Base-by-base conservation (phyloP, 192 early-diverging fungal genomes). In the Coemansia umbellata region DNA sequence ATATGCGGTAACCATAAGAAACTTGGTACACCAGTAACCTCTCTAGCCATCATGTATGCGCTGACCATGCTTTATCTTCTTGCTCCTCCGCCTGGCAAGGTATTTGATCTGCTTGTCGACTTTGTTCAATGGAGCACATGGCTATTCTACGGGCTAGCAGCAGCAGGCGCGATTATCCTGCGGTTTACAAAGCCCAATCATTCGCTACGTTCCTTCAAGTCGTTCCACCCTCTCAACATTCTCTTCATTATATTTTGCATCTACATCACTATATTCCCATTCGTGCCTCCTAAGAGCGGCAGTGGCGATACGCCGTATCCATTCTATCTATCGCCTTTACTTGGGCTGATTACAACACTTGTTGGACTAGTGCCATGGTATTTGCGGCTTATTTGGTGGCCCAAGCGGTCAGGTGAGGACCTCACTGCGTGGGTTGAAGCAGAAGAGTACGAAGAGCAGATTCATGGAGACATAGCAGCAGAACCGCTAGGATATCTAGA, bases 81-180 rank as follows among this genome's bases (percentile, higher is more conserved):
- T 17, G 81, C 80, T 3, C 82, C 78, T 37, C 83, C 81, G 18
- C 73, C 82, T 0, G 78, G 76, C n/a, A 63, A 77, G 37, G 81
- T 78, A n/a, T 86, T 84, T 52, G 80, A 82, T 40, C 79, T 86
- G 26, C 51, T 86, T 8, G 67, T 85, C 32, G 72, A 84, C 56
- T 62, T 85, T 44, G 63, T 68, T n/a, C 66, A 76, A 32, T 86
- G 83, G 66, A 81, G 82, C 11, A 81, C 78, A 11, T 82, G 77
- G 73, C 69, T 81, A 55, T 82, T 86, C 57, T 84, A 85, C 53
- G 80, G 75, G 1, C 50, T 78, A 26, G 63, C 84, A 3, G 67
- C 83, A 0, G 65, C 78, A 10, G 85, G 85, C 1, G 60, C 81
- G 2, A 63, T 84, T 11, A 62, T 80, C 13, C 62, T 83, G 15